These are phyloP conservation scores for Pseudogymnoascus sp. DNA, from an alignment of 2,329 filamentous ascomycete genomes.

Conservation along the genomic window DNA sequence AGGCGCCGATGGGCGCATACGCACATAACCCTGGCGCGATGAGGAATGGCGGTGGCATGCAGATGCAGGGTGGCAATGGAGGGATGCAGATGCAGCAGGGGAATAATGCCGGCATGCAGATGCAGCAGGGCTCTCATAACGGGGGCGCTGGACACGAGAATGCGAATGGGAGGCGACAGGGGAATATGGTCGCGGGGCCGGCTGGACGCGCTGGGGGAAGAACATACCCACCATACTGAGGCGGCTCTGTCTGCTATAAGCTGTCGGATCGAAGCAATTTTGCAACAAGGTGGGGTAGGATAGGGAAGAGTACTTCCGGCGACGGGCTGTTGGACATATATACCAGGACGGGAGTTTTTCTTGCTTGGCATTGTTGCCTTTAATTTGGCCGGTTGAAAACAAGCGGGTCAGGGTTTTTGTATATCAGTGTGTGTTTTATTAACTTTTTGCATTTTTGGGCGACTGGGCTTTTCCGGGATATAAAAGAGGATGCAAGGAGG, in stretches of 20 bases:
- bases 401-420: neutral
- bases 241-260: neutral
- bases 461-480: neutral
- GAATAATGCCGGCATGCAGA: neutral
- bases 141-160: neutral
- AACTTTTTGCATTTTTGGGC: neutral
- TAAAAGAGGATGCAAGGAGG: neutral
- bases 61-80: slow-evolving; percentile 8
- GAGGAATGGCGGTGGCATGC: neutral
- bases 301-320: slow-evolving; percentile 1
- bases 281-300: neutral
- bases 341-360: slow-evolving; percentile 4
- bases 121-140: neutral
- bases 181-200: neutral
- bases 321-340: neutral
- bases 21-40: neutral
- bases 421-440: slow-evolving; percentile 4
- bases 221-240: neutral
- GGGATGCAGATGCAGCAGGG: slow-evolving; percentile 5
- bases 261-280: neutral
- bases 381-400: neutral
- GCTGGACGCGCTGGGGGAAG: neutral
- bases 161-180: slow-evolving; percentile 1
- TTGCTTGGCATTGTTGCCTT: slow-evolving; percentile 5
- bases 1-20: slow-evolving; percentile 9